Percentiles rank a stretch among this genome's conserved stretches.
phyloP scores from a whole-genome alignment of 495 filamentous ascomycete genomes.

The Penicillium bialowiezense region DNA sequence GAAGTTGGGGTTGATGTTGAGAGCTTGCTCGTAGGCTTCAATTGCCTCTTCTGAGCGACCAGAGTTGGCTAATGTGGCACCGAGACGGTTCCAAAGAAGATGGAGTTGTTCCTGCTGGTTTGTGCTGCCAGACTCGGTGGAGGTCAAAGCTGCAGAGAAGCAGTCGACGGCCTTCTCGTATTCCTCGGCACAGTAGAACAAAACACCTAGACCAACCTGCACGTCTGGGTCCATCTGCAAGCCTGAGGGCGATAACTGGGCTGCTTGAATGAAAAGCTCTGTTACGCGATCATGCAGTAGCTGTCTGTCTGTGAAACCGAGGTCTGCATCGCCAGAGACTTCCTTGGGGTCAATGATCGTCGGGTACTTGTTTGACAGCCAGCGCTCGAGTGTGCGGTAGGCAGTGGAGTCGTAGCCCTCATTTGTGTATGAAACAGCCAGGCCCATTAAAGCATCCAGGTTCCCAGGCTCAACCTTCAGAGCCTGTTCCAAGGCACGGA shows the following conservation, averaged over 20 bases:
- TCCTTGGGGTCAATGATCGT: conserved; percentile 64
- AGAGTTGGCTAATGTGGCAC: conserved; percentile 92
- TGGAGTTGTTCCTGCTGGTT: conserved; percentile 79
- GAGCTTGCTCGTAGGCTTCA: conserved; percentile 88
- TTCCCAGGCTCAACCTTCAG: conserved; percentile 84
- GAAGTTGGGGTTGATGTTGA: conserved; percentile 88
- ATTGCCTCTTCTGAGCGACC: conserved; percentile 94
- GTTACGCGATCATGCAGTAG: conserved; percentile 88
- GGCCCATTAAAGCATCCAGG: conserved; percentile 84
- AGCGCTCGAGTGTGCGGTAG: conserved; percentile 94
- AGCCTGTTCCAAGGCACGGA: conserved; percentile 92
- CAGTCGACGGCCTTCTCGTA: conserved; percentile 99
- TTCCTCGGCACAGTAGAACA: conserved; percentile 97
- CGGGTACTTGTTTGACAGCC: conserved; percentile 92
- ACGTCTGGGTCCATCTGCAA: conserved; percentile 96
- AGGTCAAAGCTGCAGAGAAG: conserved; percentile 84
- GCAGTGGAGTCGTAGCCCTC: conserved; percentile 97
- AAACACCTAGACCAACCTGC: conserved; percentile 92
- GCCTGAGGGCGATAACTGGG: conserved; percentile 83
- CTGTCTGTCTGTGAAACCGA: conserved; percentile 91
- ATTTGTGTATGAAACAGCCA: conserved; percentile 98
- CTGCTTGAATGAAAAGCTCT: conserved; percentile 84
- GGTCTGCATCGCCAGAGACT: conserved; percentile 65
- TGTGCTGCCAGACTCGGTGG: conserved; percentile 69
- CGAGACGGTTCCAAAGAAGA: conserved; percentile 96